phyloP scores from a whole-genome alignment of 768 basidiomycete genomes.

The Russula compacta region DNA sequence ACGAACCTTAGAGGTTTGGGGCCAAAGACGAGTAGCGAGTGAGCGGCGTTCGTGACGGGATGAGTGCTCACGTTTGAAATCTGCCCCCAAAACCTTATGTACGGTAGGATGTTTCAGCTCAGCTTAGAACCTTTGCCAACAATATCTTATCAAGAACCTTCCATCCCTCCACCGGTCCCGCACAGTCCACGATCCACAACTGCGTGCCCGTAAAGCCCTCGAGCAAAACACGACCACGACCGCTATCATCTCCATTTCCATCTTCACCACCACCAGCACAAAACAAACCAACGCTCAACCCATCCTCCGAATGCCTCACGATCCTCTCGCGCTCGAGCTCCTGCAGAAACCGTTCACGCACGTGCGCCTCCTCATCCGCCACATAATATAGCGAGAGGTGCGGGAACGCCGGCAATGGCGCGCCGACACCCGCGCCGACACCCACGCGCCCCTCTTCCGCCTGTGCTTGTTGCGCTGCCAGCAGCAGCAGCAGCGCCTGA shows the following conservation, averaged over 20 bases:
- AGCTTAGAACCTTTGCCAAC: not conserved
- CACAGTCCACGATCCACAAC: conserved; percentile 52
- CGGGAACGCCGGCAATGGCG: conserved; percentile 47
- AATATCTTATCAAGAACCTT: conserved; percentile 35
- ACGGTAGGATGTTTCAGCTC: too few relatives aligned
- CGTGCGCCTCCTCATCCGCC: conserved; percentile 50
- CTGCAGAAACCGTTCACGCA: conserved; percentile 41
- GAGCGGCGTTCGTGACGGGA: too few relatives aligned
- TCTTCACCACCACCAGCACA: conserved; percentile 21
- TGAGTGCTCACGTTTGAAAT: too few relatives aligned
- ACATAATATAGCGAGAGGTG: conserved; percentile 74
- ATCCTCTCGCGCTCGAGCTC: conserved; percentile 32
- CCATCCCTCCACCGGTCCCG: conserved; percentile 55
- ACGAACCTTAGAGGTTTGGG: too few relatives aligned
- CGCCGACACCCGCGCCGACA: conserved; percentile 21
- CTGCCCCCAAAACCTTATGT: too few relatives aligned
- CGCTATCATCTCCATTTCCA: not conserved
- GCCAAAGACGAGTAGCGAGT: too few relatives aligned
- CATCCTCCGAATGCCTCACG: conserved; percentile 23
- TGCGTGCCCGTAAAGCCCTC: conserved; percentile 38
- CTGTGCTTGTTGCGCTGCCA: too few relatives aligned
- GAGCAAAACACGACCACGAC: conserved; percentile 17
- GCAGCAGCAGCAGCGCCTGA: conserved; percentile 20
- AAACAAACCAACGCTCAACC: conserved; percentile 27
- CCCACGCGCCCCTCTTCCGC: conserved; percentile 18